phyloP scores from a whole-genome alignment of 352 stramenopile species.

The Phytophthora litchii region DNA sequence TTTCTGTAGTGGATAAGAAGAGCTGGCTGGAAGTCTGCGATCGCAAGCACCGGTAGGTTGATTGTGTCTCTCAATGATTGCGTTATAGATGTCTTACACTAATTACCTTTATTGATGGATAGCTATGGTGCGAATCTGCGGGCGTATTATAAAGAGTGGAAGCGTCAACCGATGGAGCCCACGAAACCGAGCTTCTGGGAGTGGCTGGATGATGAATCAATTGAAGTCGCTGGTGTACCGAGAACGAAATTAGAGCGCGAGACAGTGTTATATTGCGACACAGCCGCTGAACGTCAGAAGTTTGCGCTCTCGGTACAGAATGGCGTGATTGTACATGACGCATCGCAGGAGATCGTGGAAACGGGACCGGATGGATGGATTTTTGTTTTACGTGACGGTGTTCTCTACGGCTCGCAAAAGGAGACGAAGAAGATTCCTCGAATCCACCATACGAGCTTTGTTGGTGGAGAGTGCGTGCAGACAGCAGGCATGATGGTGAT shows the following conservation, averaged over 20 bases:
- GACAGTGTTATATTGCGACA: slow-evolving; percentile 95
- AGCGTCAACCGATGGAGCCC: slow-evolving; percentile 72
- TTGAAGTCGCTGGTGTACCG: slow-evolving; percentile 89
- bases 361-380: slow-evolving; percentile 96
- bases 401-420: slow-evolving; percentile 95
- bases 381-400: slow-evolving; percentile 95
- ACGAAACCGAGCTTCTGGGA: slow-evolving; percentile 88
- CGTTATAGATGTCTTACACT: slow-evolving; percentile 1
- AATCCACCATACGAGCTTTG: slow-evolving; percentile 98
- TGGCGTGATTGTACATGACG: slow-evolving; percentile 68
- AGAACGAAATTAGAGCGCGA: slow-evolving; percentile 94
- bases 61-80: slow-evolving; percentile 7
- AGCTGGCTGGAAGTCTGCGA: slow-evolving; percentile 91
- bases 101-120: slow-evolving; percentile 10
- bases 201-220: slow-evolving; percentile 86
- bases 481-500: slow-evolving; percentile 97
- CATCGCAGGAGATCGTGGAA: slow-evolving; percentile 77
- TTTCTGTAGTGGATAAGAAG: slow-evolving; percentile 92
- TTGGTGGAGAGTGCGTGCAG: slow-evolving; percentile 95
- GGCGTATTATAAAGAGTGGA: slow-evolving; percentile 98
- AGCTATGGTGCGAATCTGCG: slow-evolving; percentile 97
- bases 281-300: slow-evolving; percentile 86
- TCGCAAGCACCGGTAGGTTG: slow-evolving; percentile 78
- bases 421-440: slow-evolving; percentile 93
- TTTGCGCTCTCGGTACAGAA: slow-evolving; percentile 87